These are phyloP conservation scores for Xylaria curta DNA, from an alignment of 495 filamentous ascomycete genomes.

Conservation along the genomic window DNA sequence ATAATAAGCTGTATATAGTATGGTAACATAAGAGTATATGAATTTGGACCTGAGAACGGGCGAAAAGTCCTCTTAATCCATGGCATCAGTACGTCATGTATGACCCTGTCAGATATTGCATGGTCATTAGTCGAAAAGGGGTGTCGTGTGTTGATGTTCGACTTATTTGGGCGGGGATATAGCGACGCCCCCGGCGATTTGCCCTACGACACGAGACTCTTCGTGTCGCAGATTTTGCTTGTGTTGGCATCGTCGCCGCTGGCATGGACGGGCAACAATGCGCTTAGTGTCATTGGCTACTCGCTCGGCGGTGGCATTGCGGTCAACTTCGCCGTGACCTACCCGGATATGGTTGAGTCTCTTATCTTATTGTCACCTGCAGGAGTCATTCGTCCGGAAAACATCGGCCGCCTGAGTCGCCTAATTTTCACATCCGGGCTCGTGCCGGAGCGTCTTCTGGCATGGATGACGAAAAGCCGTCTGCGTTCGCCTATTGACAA, in stretches of 20 bases:
- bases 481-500: conserved; percentile 49
- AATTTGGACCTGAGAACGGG: conserved; percentile 85
- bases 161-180: conserved; percentile 82
- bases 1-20: conserved; percentile 57
- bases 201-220: conserved; percentile 73
- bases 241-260: conserved; percentile 70
- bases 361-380: conserved; percentile 78
- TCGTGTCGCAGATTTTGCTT: conserved; percentile 74
- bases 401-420: conserved; percentile 49
- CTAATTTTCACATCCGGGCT: conserved; percentile 51
- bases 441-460: conserved; percentile 47
- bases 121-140: conserved; percentile 72
- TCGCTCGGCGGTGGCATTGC: conserved; percentile 82
- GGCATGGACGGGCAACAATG: conserved; percentile 52
- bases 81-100: conserved; percentile 84
- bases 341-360: conserved; percentile 69
- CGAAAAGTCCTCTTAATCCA: conserved; percentile 82
- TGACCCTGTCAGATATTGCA: conserved; percentile 71
- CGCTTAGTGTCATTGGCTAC: conserved; percentile 78
- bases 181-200: conserved; percentile 71
- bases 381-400: conserved; percentile 57
- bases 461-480: conserved; percentile 44
- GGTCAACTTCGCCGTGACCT: conserved; percentile 71
- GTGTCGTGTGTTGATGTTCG: conserved; percentile 83
- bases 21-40: conserved; percentile 82